Evolutionary conservation across 176 grass and related monocot species (phyloP).

Genomic region (Neostapfia colusana): DNA sequence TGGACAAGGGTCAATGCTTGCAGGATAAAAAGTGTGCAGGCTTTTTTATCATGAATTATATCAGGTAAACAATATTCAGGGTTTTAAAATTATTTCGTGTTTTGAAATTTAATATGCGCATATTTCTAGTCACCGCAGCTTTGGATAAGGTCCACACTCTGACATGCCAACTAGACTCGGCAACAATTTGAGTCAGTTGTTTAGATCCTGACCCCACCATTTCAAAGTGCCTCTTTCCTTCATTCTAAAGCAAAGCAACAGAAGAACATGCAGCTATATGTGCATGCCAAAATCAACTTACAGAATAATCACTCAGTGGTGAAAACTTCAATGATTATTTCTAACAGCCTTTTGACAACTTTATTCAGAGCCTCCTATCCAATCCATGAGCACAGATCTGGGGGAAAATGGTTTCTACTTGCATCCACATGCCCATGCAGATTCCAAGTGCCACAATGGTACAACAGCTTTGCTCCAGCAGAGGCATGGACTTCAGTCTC

Average conservation of each 20-base stretch:
- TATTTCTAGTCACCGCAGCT: conserved; percentile 10
- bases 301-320: conserved; percentile 20
- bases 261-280: conserved; percentile 35
- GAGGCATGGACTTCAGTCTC: conserved; percentile 22
- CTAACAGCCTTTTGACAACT: conserved; percentile 33
- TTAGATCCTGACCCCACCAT: conserved; percentile 48
- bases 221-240: conserved; percentile 57
- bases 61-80: conserved; percentile 1
- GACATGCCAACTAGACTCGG: conserved; percentile 38
- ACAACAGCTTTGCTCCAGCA: conserved; percentile 40
- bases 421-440: conserved; percentile 33
- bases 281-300: conserved; percentile 37
- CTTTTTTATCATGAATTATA: conserved; percentile 34
- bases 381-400: conserved; percentile 45
- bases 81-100: conserved; percentile 10
- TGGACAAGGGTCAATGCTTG: conserved; percentile 29
- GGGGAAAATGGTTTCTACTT: conserved; percentile 11
- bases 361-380: conserved; percentile 43
- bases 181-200: conserved; percentile 41
- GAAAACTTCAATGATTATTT: conserved; percentile 51
- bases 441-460: conserved; percentile 43
- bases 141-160: conserved; percentile 41
- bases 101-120: conserved; percentile 14
- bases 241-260: conserved; percentile 48
- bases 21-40: not conserved